Percentiles rank a stretch among this genome's conserved stretches.
Conservation (phyloP, 306 rosid genomes). For the Macrotyloma uniflorum region DNA sequence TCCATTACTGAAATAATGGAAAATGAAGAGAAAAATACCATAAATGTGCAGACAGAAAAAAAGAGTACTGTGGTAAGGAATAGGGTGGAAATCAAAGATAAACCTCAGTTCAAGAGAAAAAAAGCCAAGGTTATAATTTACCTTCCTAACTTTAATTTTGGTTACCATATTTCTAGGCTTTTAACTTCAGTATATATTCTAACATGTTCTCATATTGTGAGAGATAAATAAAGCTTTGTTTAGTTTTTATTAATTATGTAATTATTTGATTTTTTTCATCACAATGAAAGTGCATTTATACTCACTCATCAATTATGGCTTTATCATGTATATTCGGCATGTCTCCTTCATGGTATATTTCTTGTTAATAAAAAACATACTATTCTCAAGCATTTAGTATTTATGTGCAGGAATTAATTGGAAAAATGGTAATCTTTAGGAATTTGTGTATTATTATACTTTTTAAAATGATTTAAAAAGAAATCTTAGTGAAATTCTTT, state of each 20-base stretch:
- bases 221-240: neutral
- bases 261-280: neutral
- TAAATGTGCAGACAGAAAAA: constrained; percentile 34
- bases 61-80: constrained; percentile 35
- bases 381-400: too few relatives aligned
- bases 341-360: too few relatives aligned
- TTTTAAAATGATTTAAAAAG: too few relatives aligned
- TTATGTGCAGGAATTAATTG: too few relatives aligned
- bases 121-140: constrained; percentile 66
- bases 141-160: neutral
- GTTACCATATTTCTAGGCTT: constrained; percentile 7
- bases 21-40: constrained; percentile 41
- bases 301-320: too few relatives aligned
- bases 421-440: neutral
- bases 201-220: neutral
- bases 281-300: neutral
- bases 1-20: constrained; percentile 39
- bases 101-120: constrained; percentile 77
- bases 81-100: constrained; percentile 54
- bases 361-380: too few relatives aligned
- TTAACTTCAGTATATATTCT: neutral
- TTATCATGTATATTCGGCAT: too few relatives aligned
- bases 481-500: neutral
- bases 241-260: neutral
- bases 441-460: neutral